Evolutionary conservation across 1,284 basidiomycete genomes (phyloP).

Genomic region (Ustilago curta): DNA sequence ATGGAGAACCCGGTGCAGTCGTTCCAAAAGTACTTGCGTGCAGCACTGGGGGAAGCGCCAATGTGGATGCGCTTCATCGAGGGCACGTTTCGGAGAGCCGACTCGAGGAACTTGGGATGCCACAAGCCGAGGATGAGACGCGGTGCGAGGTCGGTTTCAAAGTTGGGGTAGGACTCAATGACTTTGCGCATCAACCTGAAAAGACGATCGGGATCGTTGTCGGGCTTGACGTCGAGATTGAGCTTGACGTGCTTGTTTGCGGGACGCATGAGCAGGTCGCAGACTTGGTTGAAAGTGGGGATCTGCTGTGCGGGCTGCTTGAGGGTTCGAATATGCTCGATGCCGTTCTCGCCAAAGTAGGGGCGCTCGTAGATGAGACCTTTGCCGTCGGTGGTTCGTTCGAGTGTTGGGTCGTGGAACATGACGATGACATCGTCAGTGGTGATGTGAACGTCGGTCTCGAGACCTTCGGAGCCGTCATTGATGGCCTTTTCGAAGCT

Average conservation of each 20-base stretch:
- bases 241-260: constrained; percentile 67
- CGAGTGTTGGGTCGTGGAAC: constrained; percentile 87
- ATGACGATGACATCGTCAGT: constrained; percentile 88
- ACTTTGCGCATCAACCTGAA: constrained; percentile 85
- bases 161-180: constrained; percentile 79
- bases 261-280: constrained; percentile 64
- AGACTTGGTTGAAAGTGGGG: constrained; percentile 65
- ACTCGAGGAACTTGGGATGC: constrained; percentile 87
- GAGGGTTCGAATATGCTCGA: constrained; percentile 84
- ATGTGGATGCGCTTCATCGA: constrained; percentile 89
- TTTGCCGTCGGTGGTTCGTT: constrained; percentile 74
- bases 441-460: constrained; percentile 93
- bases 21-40: constrained; percentile 89
- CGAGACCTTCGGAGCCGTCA: constrained; percentile 68
- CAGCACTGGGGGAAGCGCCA: constrained; percentile 76
- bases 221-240: constrained; percentile 86
- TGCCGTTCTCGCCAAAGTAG: constrained; percentile 74
- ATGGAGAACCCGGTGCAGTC: constrained; percentile 90
- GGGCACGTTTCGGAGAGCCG: constrained; percentile 81
- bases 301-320: constrained; percentile 77
- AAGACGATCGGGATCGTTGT: constrained; percentile 87
- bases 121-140: constrained; percentile 83
- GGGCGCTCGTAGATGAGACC: constrained; percentile 72
- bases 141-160: constrained; percentile 85
- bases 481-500: constrained; percentile 66